Conservation (phyloP, 106 monocot genomes). For the Iris macrosiphon region DNA sequence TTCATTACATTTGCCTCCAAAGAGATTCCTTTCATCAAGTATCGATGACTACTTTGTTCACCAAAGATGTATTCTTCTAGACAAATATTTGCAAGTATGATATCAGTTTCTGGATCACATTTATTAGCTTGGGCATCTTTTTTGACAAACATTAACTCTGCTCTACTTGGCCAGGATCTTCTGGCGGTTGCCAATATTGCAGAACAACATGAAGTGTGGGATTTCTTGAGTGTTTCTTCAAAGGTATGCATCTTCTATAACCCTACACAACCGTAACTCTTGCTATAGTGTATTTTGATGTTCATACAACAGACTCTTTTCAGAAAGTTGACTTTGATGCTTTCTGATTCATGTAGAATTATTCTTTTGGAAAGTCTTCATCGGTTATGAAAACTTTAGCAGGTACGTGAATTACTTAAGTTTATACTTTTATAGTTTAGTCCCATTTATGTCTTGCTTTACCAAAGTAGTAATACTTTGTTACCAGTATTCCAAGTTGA, state of each 20-base stretch:
- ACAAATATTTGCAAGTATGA: constrained; percentile 91
- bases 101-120: background rate
- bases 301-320: too few relatives aligned
- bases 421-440: background rate
- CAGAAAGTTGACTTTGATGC: constrained; percentile 6
- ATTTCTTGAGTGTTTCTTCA: constrained; percentile 84
- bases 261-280: too few relatives aligned
- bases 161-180: constrained; percentile 48
- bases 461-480: background rate
- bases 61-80: constrained; percentile 91
- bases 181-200: constrained; percentile 90
- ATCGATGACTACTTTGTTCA: constrained; percentile 97
- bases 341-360: constrained; percentile 63
- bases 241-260: constrained; percentile 43
- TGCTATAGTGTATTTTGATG: too few relatives aligned
- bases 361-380: constrained; percentile 90
- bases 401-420: constrained; percentile 36
- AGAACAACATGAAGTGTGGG: constrained; percentile 99
- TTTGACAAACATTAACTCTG: background rate
- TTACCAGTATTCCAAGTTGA: background rate
- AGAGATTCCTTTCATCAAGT: constrained; percentile 94
- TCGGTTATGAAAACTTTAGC: constrained; percentile 99
- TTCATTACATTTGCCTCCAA: constrained; percentile 87
- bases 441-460: background rate
- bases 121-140: background rate